Evolutionary conservation across 2,329 filamentous ascomycete species (phyloP), one percentile per base, ranked within the genome.

Genomic region (Claviceps lovelessii): DNA sequence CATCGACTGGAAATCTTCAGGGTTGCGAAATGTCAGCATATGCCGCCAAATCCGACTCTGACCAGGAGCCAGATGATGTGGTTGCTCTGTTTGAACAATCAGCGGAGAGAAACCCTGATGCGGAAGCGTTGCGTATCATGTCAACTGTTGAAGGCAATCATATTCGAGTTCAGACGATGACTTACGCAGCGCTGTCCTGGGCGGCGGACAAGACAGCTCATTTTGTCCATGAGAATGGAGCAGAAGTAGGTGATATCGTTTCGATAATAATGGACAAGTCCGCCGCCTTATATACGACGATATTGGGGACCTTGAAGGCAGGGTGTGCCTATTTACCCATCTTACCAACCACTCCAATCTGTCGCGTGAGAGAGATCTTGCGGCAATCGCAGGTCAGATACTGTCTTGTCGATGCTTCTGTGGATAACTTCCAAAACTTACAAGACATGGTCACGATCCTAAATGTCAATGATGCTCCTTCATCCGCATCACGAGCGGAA

Each of bases 261-360:
- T 83, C 83, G 39, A 78, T 95, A 48, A 74, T 85, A 49, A 84
- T 94, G 78, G 80, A 90, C 28, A 94, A 93, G 64, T 90, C 84
- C 0, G 66, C 81, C 1, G 67, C 81, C 31, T 70, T 94, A 0
- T 95, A 95, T 63, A 74, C 83, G 33, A 76, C 82, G 0, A 87
- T 95, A 31, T 72, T 95, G 35, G 89, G 81, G 1, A 77, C 84
- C 28, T 67, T 88, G 37, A 94, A 94, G 62, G 72, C 81, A 5
- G 88, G 88, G 9, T 84, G 83, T 61, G 88, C 83, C 8, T 93
- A 94, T 63, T 70, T 95, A n/a, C 88, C 89, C 0, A 73, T 95
- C 4, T 75, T 88, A 0, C 85, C 87, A 0, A 81, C 78, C n/a
- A 86, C 84, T 0, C 88, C 89, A 0, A 28, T 63, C 0, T 75